A percentile compares a stretch with the other conserved stretches of the same genome.
Evolutionary conservation across 2,329 filamentous ascomycete species (phyloP).

Genomic region (Apiospora hydei): DNA sequence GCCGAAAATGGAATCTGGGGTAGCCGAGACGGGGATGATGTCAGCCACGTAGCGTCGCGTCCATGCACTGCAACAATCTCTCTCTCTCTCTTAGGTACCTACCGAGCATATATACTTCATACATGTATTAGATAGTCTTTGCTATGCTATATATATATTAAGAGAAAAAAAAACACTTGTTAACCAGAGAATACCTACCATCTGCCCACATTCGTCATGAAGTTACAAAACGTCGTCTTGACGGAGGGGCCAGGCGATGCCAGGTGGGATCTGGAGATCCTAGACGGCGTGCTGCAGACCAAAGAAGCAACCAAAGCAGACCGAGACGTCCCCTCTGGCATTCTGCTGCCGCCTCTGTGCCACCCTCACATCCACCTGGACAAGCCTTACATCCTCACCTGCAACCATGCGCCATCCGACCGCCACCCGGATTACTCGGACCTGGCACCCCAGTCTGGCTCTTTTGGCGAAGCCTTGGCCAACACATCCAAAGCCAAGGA

Average conservation of each 20-base stretch:
- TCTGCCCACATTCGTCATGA: constrained; percentile 24
- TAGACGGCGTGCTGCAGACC: constrained; percentile 32
- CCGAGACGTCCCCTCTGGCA: constrained; percentile 29
- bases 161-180: not conserved
- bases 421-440: constrained; percentile 63
- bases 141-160: no score
- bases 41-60: not conserved
- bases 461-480: constrained; percentile 70
- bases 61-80: not conserved
- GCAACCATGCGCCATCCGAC: constrained; percentile 33
- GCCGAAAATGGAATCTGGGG: constrained; percentile 3
- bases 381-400: constrained; percentile 66
- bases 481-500: constrained; percentile 62
- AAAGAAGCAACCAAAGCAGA: constrained; percentile 30
- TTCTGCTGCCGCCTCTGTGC: constrained; percentile 58
- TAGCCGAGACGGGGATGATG: constrained; percentile 10
- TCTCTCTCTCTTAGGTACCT: no score
- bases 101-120: no score
- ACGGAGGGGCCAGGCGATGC: constrained; percentile 25
- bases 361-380: constrained; percentile 79
- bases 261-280: constrained; percentile 32
- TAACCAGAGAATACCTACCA: no score
- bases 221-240: constrained; percentile 32
- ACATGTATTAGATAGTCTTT: no score
- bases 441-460: constrained; percentile 64